Evolutionary conservation across 2,329 filamentous ascomycete genomes (phyloP).

Genomic region (Xylaria sp.): DNA sequence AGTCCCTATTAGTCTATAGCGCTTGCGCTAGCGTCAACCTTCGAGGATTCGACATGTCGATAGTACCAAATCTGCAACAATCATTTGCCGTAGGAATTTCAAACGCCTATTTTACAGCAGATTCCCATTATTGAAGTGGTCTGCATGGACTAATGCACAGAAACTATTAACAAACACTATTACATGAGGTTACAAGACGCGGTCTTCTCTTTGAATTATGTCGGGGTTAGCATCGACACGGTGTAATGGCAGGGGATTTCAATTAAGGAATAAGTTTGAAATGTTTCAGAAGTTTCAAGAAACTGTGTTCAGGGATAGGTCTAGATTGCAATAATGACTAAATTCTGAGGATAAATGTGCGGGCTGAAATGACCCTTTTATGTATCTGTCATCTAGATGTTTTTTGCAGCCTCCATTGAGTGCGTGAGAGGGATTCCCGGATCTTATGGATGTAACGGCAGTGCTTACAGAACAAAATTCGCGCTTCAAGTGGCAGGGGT

Average conservation of each 20-base stretch:
- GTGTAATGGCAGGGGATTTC: too few relatives aligned
- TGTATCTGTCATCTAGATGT: neutral
- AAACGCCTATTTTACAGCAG: neutral
- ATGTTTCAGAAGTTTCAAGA: slow-evolving; percentile 16
- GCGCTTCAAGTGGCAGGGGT: neutral
- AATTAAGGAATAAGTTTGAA: neutral
- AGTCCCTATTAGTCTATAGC: slow-evolving; percentile 22
- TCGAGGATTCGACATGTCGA: neutral
- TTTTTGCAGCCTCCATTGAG: neutral
- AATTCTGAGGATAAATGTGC: neutral
- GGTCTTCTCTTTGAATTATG: neutral
- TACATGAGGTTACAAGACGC: neutral
- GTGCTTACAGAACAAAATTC: neutral
- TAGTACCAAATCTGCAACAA: neutral
- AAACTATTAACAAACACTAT: neutral
- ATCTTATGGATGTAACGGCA: neutral
- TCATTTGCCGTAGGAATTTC: neutral
- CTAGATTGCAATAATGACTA: neutral
- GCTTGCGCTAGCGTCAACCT: neutral
- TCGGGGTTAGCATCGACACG: too few relatives aligned
- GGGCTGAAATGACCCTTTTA: neutral
- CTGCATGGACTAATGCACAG: neutral
- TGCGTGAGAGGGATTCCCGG: neutral
- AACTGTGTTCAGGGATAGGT: neutral
- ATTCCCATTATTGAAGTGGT: neutral